Base-by-base conservation (phyloP, 1,139 yeast species). In the Taphrina betulina region DNA sequence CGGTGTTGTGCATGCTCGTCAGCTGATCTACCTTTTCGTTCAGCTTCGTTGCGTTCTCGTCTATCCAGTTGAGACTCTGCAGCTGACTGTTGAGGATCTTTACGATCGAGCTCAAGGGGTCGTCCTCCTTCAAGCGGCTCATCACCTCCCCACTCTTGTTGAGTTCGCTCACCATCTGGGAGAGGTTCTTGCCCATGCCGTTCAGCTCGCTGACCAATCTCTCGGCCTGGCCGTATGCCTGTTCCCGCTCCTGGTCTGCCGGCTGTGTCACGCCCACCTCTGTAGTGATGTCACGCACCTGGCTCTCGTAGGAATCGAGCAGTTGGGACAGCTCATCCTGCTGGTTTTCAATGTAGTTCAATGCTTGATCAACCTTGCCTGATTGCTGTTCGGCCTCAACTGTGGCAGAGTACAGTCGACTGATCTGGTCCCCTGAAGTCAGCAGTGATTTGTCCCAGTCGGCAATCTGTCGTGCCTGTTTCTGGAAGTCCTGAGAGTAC, bases 291-390 rank as follows among this genome's bases (percentile, higher is more conserved):
- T 68, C 69, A 4, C 87, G 90, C 0, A 95, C 92, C 68, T 88
- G 95, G 60, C 77, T 79, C 69, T 92, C 98, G 66, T 90, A 90
- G 61, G 83, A 84, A 63, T 85, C 88, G 61, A 92, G 78, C 63
- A 92, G 76, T 24, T 79, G 76, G 61, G 90, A 97, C 56, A 92
- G 75, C 66, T 92, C 98, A 61, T 85, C 88, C 67, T 94, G 98
- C 67, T 94, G 98, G 63, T 85, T 82, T 66, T 86, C 95, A 50
- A 92, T 86, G 67, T 89, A 90, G 54, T 82, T 75, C 57, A 94
- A 73, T 53, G 89, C 84, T 68, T 89, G 96, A 64, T 94, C 97
- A 53, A 92, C 83, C 63, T 84, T 86, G 42, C 77, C 76, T 67
- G 92, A 96, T 55, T 85, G 79, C 63, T 85, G 86, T 66, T 90